Base-by-base conservation (phyloP, 495 filamentous ascomycete genomes). In the Penicillium cosmopolitanum region DNA sequence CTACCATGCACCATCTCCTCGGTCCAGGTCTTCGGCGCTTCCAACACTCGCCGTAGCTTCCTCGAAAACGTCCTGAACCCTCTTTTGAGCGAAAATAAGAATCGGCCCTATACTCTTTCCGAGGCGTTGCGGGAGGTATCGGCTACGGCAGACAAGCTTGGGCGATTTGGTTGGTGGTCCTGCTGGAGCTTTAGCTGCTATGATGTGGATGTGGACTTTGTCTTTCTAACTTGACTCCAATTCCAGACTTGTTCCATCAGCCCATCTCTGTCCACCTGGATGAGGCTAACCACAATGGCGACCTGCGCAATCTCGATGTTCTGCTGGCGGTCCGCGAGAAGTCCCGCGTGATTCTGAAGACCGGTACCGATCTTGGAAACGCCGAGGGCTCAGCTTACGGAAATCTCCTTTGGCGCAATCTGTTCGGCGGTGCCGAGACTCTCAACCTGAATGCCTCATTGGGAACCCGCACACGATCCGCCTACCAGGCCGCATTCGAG, bases 381-480 rank as follows among this genome's bases (percentile, higher is more conserved):
- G 82, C 89, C 12, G 96, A 98, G 72, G 96, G 93, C 15, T 93
- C 90, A 4, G 94, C 94, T 2, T 97, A 96, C 70, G 84, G 89
- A 55, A 91, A 93, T 55, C 80, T 89, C 31, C 80, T 90, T 12
- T 85, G 89, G 73, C 88, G 96, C 50, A 98, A 98, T 75, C 83
- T 98, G 43, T 93, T 98, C 67, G 95, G 95, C 40, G 96, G 96
- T 25, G 93, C 95, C 15, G 95, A 98, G 75, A 87, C 85, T n/a
- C 73, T 98, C 55, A 89, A 85, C 61, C 71, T 96, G 47, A 92
- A 95, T 66, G 93, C 91, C 15, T 89, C 91, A 1, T 73, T 93
- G 28, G 95, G 95, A 25, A 97, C 93, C 35, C 84, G 95, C 31
- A 97, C 95, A 13, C 81, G 92, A 35, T 93, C 91, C 13, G 88